Evolutionary conservation across 2,329 filamentous ascomycete species (phyloP).

Genomic region (Tolypocladium tundrense): DNA sequence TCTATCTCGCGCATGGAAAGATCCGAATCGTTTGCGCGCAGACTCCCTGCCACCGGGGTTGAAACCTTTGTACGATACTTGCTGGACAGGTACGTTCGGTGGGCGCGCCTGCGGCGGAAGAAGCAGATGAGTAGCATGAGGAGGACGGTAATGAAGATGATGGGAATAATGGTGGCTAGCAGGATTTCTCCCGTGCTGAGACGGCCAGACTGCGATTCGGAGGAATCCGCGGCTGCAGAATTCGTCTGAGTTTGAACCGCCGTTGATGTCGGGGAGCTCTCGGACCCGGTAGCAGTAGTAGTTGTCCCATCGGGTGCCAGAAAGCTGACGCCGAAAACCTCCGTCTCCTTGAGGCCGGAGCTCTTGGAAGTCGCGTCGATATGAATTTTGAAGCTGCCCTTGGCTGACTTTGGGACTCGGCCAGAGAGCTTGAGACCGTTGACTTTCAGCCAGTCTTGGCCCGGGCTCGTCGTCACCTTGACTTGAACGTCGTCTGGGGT

Average conservation of each 20-base stretch:
- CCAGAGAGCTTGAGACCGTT: conserved; percentile 29
- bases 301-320: conserved; percentile 14
- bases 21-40: conserved; percentile 16
- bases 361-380: conserved; percentile 22
- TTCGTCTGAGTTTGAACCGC: conserved; percentile 12
- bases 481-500: conserved; percentile 27
- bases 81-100: conserved; percentile 16
- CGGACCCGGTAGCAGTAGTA: conserved; percentile 10
- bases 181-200: conserved; percentile 25
- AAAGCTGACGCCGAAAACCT: conserved; percentile 26
- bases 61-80: conserved; percentile 22
- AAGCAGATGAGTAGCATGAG: conserved; percentile 23
- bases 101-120: conserved; percentile 19
- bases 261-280: conserved; percentile 12
- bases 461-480: conserved; percentile 23
- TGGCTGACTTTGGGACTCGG: conserved; percentile 24
- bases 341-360: conserved; percentile 23
- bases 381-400: conserved; percentile 19
- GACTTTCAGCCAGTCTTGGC: conserved; percentile 32
- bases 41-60: conserved; percentile 16
- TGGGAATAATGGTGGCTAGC: conserved; percentile 32
- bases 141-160: conserved; percentile 24
- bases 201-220: conserved; percentile 9
- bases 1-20: conserved; percentile 13
- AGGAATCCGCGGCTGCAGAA: conserved; percentile 5